phyloP scores from a whole-genome alignment of 768 basidiomycete species.

The Hortiboletus campestris region DNA sequence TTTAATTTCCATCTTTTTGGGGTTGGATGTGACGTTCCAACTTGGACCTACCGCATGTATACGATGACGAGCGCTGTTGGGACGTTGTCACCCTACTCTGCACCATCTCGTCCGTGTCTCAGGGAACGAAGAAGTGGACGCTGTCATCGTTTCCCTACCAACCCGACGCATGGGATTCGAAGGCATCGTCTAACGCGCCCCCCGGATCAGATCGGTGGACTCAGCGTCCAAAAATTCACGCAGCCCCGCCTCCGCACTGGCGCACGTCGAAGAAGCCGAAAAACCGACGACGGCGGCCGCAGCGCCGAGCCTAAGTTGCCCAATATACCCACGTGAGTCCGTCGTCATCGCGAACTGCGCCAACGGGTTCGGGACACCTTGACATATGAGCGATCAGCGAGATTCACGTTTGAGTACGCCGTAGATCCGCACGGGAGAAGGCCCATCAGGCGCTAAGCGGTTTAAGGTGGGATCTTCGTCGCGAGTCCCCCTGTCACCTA shows the following conservation, averaged over 20 bases:
- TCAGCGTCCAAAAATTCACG: no score
- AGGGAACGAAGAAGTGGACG: constrained; percentile 1
- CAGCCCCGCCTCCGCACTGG: no score
- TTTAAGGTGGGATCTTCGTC: constrained; percentile 11
- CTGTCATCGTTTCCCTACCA: no score
- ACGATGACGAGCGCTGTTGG: neutral
- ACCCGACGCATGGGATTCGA: neutral
- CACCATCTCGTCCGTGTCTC: neutral
- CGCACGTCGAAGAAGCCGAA: neutral
- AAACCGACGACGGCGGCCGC: neutral
- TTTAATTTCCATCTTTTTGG: neutral
- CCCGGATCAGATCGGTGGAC: no score
- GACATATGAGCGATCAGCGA: constrained; percentile 11
- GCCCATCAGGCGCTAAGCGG: neutral
- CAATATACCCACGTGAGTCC: neutral
- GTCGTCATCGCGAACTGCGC: neutral
- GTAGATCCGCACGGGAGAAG: constrained; percentile 5
- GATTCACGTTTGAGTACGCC: constrained; percentile 10
- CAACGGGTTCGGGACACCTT: neutral
- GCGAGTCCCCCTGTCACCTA: constrained; percentile 16
- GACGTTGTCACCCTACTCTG: constrained; percentile 6
- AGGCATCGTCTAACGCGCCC: neutral
- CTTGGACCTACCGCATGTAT: no score
- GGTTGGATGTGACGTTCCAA: neutral
- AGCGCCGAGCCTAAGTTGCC: neutral